These are phyloP conservation scores for Cryptococcus floricola DNA, from an alignment of 1,284 basidiomycete species.

Conservation along the genomic window DNA sequence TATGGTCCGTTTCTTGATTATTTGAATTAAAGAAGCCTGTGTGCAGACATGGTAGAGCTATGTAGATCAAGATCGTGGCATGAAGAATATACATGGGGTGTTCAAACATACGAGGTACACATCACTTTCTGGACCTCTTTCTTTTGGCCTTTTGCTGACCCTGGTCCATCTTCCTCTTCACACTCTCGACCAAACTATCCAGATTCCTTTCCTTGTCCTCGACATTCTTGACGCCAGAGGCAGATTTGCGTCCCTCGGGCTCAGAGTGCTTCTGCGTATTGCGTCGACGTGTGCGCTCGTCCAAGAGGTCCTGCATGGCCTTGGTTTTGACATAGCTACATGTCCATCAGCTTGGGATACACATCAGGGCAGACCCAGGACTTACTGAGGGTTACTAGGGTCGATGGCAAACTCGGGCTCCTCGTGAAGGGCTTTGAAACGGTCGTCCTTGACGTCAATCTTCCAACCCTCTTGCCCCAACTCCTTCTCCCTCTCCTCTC, in stretches of 20 bases:
- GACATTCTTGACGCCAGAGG: slow-evolving; percentile 10
- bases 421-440: slow-evolving; percentile 83
- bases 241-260: slow-evolving; percentile 8
- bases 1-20: too few relatives aligned
- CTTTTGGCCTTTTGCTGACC: slow-evolving; percentile 15
- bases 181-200: slow-evolving; percentile 69
- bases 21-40: too few relatives aligned
- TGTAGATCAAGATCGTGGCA: too few relatives aligned
- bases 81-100: too few relatives aligned
- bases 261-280: slow-evolving; percentile 49
- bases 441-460: slow-evolving; percentile 80
- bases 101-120: neutral
- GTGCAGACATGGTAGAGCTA: too few relatives aligned
- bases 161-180: slow-evolving; percentile 66
- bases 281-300: slow-evolving; percentile 55
- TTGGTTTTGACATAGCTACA: slow-evolving; percentile 81
- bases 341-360: neutral
- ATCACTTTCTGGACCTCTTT: slow-evolving; percentile 16
- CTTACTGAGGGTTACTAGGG: slow-evolving; percentile 88
- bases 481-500: slow-evolving; percentile 55
- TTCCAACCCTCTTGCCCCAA: slow-evolving; percentile 58
- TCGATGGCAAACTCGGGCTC: slow-evolving; percentile 93
- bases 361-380: slow-evolving; percentile 16
- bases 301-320: slow-evolving; percentile 75
- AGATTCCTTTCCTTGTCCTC: slow-evolving; percentile 53